These are phyloP conservation scores for Phytomonas sp. DNA, from an alignment of 208 protist species.

Conservation along the genomic window DNA sequence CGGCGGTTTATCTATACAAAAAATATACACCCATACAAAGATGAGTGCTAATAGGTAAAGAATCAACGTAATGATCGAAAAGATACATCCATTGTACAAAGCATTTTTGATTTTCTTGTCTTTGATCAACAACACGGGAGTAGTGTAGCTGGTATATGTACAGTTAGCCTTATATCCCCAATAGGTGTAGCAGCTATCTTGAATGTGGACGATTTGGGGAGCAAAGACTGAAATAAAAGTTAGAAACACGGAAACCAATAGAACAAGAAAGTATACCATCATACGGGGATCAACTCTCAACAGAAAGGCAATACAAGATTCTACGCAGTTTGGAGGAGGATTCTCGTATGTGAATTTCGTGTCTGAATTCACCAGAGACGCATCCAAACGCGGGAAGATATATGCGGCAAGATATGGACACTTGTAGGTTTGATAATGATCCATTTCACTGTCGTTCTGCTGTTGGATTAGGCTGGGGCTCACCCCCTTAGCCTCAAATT, in stretches of 20 bases:
- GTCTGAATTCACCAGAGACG: slow-evolving; percentile 16
- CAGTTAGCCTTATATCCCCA: slow-evolving; percentile 75
- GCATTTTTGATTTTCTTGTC: not conserved
- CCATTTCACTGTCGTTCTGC: not conserved
- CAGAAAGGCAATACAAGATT: slow-evolving; percentile 22
- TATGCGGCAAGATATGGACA: slow-evolving; percentile 10
- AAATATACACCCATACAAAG: not conserved
- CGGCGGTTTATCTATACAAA: not conserved
- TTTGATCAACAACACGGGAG: slow-evolving; percentile 22
- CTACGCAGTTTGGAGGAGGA: slow-evolving; percentile 29
- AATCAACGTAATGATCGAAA: not conserved
- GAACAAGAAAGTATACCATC: slow-evolving; percentile 20
- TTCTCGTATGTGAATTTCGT: slow-evolving; percentile 6
- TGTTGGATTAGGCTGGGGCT: not conserved
- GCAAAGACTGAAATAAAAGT: slow-evolving; percentile 35
- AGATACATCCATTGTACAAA: not conserved
- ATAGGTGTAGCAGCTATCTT: slow-evolving; percentile 52
- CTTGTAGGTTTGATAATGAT: not conserved
- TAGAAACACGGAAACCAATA: slow-evolving; percentile 30
- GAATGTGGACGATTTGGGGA: slow-evolving; percentile 35
- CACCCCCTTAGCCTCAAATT: not conserved
- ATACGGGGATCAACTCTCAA: slow-evolving; percentile 31
- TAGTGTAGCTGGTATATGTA: slow-evolving; percentile 29
- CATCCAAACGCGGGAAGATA: slow-evolving; percentile 39
- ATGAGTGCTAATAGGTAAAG: not conserved